Evolutionary conservation across 2,329 filamentous ascomycete species (phyloP), one percentile per base, ranked within the genome.

Genomic region (Ascocoryne sarcoides): DNA sequence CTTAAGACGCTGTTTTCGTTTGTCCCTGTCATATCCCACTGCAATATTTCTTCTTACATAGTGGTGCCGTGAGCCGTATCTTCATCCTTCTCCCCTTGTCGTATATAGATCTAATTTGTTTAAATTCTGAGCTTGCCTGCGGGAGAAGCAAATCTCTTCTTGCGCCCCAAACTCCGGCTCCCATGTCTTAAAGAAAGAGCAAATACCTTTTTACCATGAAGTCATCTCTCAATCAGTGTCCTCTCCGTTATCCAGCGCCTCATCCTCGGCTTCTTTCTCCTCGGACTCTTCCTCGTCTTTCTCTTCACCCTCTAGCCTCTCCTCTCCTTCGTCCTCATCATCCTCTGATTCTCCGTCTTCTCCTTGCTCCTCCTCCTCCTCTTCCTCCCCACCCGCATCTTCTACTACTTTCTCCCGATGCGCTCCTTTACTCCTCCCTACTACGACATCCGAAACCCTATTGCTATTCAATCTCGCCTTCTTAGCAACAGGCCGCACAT

Each of bases 291-390:
- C 18, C 20, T 36, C 38, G 4, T 38, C 39, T 7, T 4, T 19
- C 5, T 40, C 36, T 8, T 37, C 23, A 9, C 17, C 19, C 8
- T 19, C 29, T 4, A 29, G 4, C 18, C 20, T 17, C 10, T 37
- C 34, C 15, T 39, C 34, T 33, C 36, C 18, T 10, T 36, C 20
- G 16, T 82, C 79, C 42, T 66, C 72, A 30, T 66, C 66, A 15
- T 67, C 65, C 3, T 68, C 68, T 47, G 65, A 70, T 35, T 71
- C 74, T 14, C 73, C 75, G 0, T 62, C 69, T 14, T 71, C 68
- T 4, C 70, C 69, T 3, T 69, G 74, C 12, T 72, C 74, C 0
- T 65, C 70, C 8, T 70, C 67, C 0, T 69, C 70, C 12, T 71
- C 70, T 19, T 71, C 68, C 4, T 65, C 66, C 0, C 62, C 68